Evolutionary conservation across 306 rosid species (phyloP), one percentile per base, ranked within the genome.

Genomic region (Purshia tridentata): DNA sequence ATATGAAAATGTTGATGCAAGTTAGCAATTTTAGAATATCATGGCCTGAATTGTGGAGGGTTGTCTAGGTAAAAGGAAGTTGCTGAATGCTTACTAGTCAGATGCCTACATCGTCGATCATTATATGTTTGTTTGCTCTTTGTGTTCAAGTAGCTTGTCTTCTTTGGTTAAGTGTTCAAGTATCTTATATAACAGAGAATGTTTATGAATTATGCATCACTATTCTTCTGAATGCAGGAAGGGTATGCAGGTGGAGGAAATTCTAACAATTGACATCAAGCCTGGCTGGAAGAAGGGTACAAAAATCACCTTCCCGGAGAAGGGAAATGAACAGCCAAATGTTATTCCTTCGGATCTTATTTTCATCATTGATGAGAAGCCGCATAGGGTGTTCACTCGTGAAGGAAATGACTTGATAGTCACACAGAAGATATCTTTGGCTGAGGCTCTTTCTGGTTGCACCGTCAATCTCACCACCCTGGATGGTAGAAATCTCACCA

Each of bases 271-370:
- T n/a, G 94, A 87, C 47, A 73, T 93, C 75, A 90, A 91, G 77
- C 98, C 98, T 1, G 98, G 98, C 18, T 93, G 98, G 98, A 91
- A 93, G 72, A 93, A 91, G 77, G 98, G 98, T 54, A 93, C 98
- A 12, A 93, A 93, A 69, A 85, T 93, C 67, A 93, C 98, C 3
- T 93, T 91, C 84, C 92, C 87, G 0, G 96, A 89, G 85, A 93
- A 89, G 76, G 97, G 98, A 49, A 85, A 91, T 48, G 91, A 89
- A 80, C 91, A 84, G n/a, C 96, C 84, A 60, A 84, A 88, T 67
- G 78, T 89, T 10, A 82, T 86, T 37, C 87, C 98, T 9, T 88
- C 97, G 2, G 97, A 93, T 82, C 84, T 93, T 18, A 84, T 88
- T 44, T 93, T 93, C 74, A 73, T 91, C 15, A 81, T 93, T 41